phyloP scores from a whole-genome alignment of 345 rosid genomes.

The Garcia nutans region DNA sequence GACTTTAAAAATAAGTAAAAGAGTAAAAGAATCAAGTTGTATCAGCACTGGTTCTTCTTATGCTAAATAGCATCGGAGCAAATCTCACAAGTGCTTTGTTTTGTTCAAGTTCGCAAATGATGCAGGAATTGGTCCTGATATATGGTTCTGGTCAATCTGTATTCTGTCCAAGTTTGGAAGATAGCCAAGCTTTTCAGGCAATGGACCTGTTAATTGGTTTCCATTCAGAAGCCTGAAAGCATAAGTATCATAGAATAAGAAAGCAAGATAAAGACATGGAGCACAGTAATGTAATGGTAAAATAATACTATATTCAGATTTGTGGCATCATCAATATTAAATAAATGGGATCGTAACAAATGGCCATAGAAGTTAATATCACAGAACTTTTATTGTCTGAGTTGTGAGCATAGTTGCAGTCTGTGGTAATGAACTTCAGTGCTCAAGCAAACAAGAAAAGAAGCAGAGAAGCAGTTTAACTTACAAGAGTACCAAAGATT shows the following conservation, averaged over 20 bases:
- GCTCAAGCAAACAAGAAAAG: slow-evolving; percentile 1
- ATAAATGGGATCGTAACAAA: background rate
- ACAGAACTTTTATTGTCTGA: background rate
- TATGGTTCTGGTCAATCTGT: slow-evolving; percentile 86
- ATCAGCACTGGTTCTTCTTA: background rate
- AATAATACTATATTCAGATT: background rate
- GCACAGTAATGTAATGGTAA: slow-evolving; percentile 6
- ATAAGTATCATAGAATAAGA: slow-evolving; percentile 22
- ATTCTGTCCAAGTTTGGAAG: slow-evolving; percentile 85
- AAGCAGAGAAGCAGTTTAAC: slow-evolving; percentile 30
- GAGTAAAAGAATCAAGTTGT: slow-evolving; percentile 2
- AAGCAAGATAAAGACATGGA: slow-evolving; percentile 10
- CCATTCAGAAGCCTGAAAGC: slow-evolving; percentile 86
- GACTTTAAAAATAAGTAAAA: slow-evolving; percentile 8
- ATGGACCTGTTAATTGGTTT: slow-evolving; percentile 65
- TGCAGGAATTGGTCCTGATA: slow-evolving; percentile 76
- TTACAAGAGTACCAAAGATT: slow-evolving; percentile 78
- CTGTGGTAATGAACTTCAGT: background rate
- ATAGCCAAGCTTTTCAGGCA: slow-evolving; percentile 89
- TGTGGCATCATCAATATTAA: background rate
- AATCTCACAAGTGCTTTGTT: slow-evolving; percentile 84
- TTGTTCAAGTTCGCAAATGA: slow-evolving; percentile 84
- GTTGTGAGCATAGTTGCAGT: background rate
- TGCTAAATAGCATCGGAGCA: slow-evolving; percentile 22
- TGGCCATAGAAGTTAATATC: background rate